These are phyloP conservation scores for Vanderwaltozyma yarrowii DNA, from an alignment of 805 yeast species.

Conservation along the genomic window DNA sequence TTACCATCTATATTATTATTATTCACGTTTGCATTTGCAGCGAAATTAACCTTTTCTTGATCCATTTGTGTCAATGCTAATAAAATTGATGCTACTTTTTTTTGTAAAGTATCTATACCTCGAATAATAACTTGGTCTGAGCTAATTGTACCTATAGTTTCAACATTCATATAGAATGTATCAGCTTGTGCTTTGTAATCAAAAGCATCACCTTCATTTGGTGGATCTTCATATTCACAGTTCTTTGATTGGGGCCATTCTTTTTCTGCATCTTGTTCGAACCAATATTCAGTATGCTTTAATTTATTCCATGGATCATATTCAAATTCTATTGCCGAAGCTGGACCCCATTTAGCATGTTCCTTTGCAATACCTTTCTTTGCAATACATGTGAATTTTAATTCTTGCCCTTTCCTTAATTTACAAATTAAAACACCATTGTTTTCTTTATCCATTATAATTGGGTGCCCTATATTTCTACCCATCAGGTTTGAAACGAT, in stretches of 20 bases:
- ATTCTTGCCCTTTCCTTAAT: constrained; percentile 84
- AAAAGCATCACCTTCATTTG: constrained; percentile 74
- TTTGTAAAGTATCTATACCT: constrained; percentile 76
- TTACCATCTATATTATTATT: constrained; percentile 1
- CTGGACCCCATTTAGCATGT: constrained; percentile 98
- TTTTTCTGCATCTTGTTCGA: constrained; percentile 72
- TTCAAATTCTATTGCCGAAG: constrained; percentile 91
- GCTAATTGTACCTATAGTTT: constrained; percentile 80
- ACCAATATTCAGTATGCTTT: constrained; percentile 94
- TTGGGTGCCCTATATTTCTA: constrained; percentile 65
- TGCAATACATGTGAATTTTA: constrained; percentile 84
- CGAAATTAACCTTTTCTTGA: constrained; percentile 30
- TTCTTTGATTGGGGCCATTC: constrained; percentile 93
- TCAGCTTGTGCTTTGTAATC: constrained; percentile 77
- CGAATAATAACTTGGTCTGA: constrained; percentile 84
- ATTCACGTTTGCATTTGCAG: constrained; percentile 17
- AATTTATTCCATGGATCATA: constrained; percentile 99
- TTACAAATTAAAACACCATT: constrained; percentile 89
- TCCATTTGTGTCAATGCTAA: constrained; percentile 49
- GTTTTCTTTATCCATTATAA: constrained; percentile 62
- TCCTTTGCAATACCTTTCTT: constrained; percentile 96
- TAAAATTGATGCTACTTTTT: constrained; percentile 83
- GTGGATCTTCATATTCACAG: constrained; percentile 94
- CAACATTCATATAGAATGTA: constrained; percentile 79
- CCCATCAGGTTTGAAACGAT: constrained; percentile 33